These are phyloP conservation scores for Akanthomyces dipterigenus DNA, from an alignment of 2,329 filamentous ascomycete species.

Conservation along the genomic window DNA sequence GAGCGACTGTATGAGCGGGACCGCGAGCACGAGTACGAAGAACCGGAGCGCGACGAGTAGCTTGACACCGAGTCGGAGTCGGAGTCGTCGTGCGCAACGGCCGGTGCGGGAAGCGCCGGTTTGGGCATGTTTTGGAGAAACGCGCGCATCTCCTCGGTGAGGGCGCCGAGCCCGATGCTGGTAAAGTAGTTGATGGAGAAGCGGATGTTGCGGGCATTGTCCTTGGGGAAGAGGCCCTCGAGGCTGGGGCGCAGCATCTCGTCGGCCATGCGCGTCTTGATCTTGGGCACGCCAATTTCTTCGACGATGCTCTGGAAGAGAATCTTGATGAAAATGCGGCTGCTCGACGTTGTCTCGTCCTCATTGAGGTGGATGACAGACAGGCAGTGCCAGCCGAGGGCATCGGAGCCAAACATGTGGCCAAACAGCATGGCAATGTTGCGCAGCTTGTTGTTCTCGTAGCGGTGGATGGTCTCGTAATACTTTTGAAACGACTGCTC, in stretches of 20 bases:
- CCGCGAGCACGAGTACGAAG: conserved; percentile 38
- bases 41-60: conserved; percentile 68
- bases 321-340: conserved; percentile 97
- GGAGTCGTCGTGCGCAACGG: conserved; percentile 43
- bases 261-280: conserved; percentile 71
- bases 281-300: conserved; percentile 73
- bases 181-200: conserved; percentile 99
- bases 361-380: conserved; percentile 85
- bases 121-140: conserved; percentile 85
- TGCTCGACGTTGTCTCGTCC: conserved; percentile 93
- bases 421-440: conserved; percentile 96
- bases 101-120: conserved; percentile 65
- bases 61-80: conserved; percentile 69
- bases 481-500: conserved; percentile 86
- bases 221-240: conserved; percentile 80
- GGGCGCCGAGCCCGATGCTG: conserved; percentile 87
- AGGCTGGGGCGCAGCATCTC: conserved; percentile 72
- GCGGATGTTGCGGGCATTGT: conserved; percentile 82
- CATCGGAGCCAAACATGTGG: conserved; percentile 80
- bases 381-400: conserved; percentile 86
- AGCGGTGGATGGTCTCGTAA: conserved; percentile 95
- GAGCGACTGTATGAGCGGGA: conserved; percentile 32
- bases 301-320: conserved; percentile 88
- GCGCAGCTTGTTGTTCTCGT: conserved; percentile 88
- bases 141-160: conserved; percentile 94